Base-by-base conservation (phyloP, 139 green algal species). In the Chlorella sorokiniana region DNA sequence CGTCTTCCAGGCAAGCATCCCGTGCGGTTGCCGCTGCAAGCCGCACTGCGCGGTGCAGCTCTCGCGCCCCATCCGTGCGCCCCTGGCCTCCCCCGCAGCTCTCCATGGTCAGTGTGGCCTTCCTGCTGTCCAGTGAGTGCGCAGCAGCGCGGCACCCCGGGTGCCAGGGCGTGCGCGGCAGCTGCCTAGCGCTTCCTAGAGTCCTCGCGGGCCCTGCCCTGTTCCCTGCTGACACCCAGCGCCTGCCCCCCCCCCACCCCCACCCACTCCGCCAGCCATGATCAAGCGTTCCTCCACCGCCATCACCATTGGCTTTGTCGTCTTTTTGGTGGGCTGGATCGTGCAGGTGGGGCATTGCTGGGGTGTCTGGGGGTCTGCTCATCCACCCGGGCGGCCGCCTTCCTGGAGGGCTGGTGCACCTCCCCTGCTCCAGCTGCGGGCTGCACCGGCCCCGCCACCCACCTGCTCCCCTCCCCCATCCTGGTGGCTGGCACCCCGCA, bases 231-330 rank as follows among this genome's bases (percentile, higher is more conserved):
- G 10, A 10, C 68, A 40, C 41, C 41, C 16, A 27, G 48, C 27
- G 5, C 37, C 37, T 27, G 41, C 29, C 41, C 41, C 4, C 4
- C 42, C 6, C 3, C 42, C 8, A 1, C 23, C 27, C 68, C 6
- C 68, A 31, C 4, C 31, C n/a, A 14, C 38, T 3, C 37, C 11
- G 33, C n/a, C 71, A 78, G 71, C 91, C 8, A 91, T 98, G 62
- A 76, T 98, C 31, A 25, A 3, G 76, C 75, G 45, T 3, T 31
- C 42, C 9, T 69, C 61, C 51, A 56, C 69, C 23, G 91, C 95
- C 2, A 92, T 97, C 41, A 94, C 90, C 83, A n/a, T 96, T 14
- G 96, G 96, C 69, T 99, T 99, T 80, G 78, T 92, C 20, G 69
- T 98, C 61, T 98, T 98, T 44, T 54, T 79, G 25, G 20, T 79